These are phyloP conservation scores for Fusarium hostae DNA, from an alignment of 2,329 filamentous ascomycete genomes.

Conservation along the genomic window DNA sequence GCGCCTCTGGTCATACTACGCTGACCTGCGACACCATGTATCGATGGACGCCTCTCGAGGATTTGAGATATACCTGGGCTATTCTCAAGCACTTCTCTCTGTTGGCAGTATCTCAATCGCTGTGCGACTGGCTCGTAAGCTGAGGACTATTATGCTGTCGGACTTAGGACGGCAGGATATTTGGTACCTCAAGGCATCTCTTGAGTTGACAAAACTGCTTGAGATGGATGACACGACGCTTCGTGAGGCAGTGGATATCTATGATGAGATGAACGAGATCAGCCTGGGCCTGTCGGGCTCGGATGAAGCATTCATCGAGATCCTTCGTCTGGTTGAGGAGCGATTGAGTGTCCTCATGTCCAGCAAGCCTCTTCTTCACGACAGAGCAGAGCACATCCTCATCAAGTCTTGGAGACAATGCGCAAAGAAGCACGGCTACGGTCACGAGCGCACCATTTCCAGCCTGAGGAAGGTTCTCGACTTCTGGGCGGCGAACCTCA, in stretches of 20 bases:
- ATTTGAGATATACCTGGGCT: neutral
- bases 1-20: neutral
- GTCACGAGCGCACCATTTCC: neutral
- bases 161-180: neutral
- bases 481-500: neutral
- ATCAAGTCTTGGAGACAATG: neutral
- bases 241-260: neutral
- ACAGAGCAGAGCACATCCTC: neutral
- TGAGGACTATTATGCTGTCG: neutral
- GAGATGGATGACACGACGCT: conserved; percentile 1
- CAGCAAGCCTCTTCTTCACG: neutral
- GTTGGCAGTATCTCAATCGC: neutral
- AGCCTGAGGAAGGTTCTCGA: neutral
- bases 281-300: neutral
- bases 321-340: neutral
- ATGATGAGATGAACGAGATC: neutral
- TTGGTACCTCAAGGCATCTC: neutral
- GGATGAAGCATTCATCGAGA: neutral
- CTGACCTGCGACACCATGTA: neutral
- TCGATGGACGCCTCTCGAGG: neutral
- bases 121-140: neutral
- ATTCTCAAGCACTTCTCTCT: neutral
- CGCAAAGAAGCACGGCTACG: neutral
- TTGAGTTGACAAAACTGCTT: neutral
- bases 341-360: neutral